phyloP scores from a whole-genome alignment of 129 eudicot genomes.

The Pittosporum tobira region DNA sequence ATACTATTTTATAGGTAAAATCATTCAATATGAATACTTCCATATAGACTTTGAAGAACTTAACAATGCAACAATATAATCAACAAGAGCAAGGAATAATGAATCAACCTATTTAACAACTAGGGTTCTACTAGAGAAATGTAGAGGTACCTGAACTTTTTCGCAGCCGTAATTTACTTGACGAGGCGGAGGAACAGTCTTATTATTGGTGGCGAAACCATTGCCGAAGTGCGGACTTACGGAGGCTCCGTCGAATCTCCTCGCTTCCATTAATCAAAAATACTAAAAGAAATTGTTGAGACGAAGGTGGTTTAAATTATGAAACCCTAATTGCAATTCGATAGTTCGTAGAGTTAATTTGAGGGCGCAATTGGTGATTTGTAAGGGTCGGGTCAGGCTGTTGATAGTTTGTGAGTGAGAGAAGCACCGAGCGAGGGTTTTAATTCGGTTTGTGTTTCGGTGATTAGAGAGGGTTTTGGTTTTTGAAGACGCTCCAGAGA shows the following conservation, averaged over 20 bases:
- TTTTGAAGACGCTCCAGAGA: too few species aligned
- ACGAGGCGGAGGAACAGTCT: conserved; percentile 6
- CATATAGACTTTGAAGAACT: not conserved
- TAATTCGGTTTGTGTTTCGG: too few species aligned
- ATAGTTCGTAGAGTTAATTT: too few species aligned
- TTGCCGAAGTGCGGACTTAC: not conserved
- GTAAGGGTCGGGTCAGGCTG: too few species aligned
- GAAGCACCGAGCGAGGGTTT: too few species aligned
- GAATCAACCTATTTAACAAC: not conserved
- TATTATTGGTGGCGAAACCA: not conserved
- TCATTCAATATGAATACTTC: not conserved
- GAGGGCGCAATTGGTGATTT: too few species aligned
- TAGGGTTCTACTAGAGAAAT: not conserved
- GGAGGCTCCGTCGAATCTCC: conserved; percentile 1
- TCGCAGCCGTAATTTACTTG: conserved; percentile 13
- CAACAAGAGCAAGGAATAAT: not conserved
- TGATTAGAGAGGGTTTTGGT: too few species aligned
- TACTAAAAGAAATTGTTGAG: too few species aligned
- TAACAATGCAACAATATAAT: not conserved
- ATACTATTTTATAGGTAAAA: not conserved
- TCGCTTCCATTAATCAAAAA: conserved; percentile 5
- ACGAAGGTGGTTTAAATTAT: too few species aligned
- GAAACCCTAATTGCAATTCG: too few species aligned
- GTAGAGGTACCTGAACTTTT: conserved; percentile 13
- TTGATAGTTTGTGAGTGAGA: too few species aligned